phyloP scores from a whole-genome alignment of 352 stramenopile genomes.

The Globisporangium apiculatum region DNA sequence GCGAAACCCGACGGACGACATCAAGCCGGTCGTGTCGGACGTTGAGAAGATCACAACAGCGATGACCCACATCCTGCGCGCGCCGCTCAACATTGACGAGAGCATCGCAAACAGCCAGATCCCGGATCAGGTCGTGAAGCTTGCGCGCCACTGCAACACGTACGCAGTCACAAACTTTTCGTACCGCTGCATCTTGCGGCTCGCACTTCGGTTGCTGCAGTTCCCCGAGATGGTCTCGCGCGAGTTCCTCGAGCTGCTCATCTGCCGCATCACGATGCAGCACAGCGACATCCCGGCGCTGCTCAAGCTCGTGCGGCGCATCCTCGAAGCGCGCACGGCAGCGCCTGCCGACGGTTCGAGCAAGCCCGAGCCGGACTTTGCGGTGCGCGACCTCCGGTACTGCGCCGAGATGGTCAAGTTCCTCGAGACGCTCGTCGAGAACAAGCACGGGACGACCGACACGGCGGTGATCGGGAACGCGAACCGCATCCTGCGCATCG shows the following conservation, averaged over 20 bases:
- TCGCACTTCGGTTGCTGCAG: constrained; percentile 56
- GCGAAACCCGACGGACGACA: constrained; percentile 41
- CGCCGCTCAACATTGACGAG: constrained; percentile 60
- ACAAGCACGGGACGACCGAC: constrained; percentile 33
- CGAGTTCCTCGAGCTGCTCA: constrained; percentile 67
- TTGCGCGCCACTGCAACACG: constrained; percentile 70
- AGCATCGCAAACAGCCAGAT: constrained; percentile 60
- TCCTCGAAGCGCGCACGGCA: constrained; percentile 52
- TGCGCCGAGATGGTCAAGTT: constrained; percentile 53
- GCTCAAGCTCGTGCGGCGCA: constrained; percentile 64
- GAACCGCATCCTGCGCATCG: constrained; percentile 68
- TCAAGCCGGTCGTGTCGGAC: constrained; percentile 40
- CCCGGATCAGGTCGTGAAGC: constrained; percentile 64
- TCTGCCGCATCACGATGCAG: constrained; percentile 62
- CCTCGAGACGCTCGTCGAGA: constrained; percentile 41
- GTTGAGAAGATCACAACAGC: constrained; percentile 68
- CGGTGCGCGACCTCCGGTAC: constrained; percentile 63
- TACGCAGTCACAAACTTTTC: constrained; percentile 62
- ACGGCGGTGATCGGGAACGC: constrained; percentile 53
- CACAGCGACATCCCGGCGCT: constrained; percentile 63
- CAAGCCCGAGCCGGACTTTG: constrained; percentile 31
- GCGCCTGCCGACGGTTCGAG: constrained; percentile 19
- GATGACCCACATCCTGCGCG: constrained; percentile 61
- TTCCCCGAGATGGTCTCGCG: constrained; percentile 59
- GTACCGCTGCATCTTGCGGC: constrained; percentile 55